Conservation (phyloP, 1,284 basidiomycete species). For the Moniliella sp. region DNA sequence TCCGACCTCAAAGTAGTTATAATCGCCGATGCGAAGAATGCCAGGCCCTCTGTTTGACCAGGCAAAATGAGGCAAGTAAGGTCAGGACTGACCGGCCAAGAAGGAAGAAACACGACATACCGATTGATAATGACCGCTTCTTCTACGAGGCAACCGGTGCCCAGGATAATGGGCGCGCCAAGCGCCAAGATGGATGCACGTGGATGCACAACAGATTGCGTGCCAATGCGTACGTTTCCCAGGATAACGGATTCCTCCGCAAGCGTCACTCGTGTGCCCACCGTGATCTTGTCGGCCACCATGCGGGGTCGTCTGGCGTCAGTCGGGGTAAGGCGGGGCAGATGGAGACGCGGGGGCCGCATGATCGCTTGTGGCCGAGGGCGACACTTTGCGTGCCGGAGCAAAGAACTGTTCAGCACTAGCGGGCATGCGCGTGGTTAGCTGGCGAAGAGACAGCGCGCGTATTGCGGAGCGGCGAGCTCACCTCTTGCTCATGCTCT, state of each 20-base stretch:
- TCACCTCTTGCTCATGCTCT: too few relatives aligned
- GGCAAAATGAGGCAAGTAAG: not conserved
- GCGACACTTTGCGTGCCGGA: too few relatives aligned
- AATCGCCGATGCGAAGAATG: slow-evolving; percentile 65
- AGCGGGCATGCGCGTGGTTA: too few relatives aligned
- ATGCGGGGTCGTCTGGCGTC: too few relatives aligned
- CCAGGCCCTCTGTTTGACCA: too few relatives aligned
- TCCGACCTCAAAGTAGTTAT: slow-evolving; percentile 77
- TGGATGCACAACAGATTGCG: slow-evolving; percentile 64
- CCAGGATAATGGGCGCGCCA: slow-evolving; percentile 65
- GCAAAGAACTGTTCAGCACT: too few relatives aligned
- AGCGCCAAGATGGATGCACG: slow-evolving; percentile 72
- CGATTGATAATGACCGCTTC: slow-evolving; percentile 74
- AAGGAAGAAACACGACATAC: slow-evolving; percentile 31
- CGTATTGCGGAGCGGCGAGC: too few relatives aligned
- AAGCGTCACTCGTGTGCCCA: not conserved
- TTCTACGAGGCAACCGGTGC: slow-evolving; percentile 69
- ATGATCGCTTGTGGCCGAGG: too few relatives aligned
- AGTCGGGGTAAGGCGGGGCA: too few relatives aligned
- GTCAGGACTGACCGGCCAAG: too few relatives aligned
- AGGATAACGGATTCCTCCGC: not conserved
- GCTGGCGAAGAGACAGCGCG: too few relatives aligned
- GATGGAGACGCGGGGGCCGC: too few relatives aligned
- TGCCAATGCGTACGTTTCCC: not conserved
- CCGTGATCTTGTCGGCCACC: not conserved